Evolutionary conservation across 1,139 yeast genomes (phyloP).

Genomic region (Candida freyschussii): DNA sequence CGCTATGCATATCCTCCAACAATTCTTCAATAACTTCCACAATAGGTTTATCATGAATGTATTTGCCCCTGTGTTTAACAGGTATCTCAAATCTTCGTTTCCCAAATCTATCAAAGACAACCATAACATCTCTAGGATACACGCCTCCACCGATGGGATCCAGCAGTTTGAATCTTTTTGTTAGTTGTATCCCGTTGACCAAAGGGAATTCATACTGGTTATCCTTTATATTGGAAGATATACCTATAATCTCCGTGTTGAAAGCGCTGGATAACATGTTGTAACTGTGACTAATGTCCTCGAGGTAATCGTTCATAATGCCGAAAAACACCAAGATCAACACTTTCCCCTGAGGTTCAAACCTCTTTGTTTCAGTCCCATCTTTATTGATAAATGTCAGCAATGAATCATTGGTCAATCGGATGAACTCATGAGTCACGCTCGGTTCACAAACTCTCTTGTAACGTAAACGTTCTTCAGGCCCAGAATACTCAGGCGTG

Average conservation of each 20-base stretch:
- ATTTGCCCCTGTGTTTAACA: conserved; percentile 12
- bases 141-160: conserved; percentile 46
- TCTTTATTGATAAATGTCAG: conserved; percentile 10
- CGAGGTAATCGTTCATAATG: conserved; percentile 15
- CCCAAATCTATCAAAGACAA: conserved; percentile 30
- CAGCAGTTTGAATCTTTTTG: conserved; percentile 30
- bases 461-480: too few relatives aligned
- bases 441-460: not conserved
- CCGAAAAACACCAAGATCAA: conserved; percentile 25
- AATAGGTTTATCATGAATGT: conserved; percentile 24
- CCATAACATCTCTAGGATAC: conserved; percentile 39
- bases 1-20: conserved; percentile 15
- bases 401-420: conserved; percentile 9
- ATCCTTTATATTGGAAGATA: conserved; percentile 13
- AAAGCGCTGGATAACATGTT: conserved; percentile 5
- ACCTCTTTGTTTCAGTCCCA: conserved; percentile 3
- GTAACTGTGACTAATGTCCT: conserved; percentile 6
- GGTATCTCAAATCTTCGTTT: conserved; percentile 19
- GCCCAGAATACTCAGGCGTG: too few relatives aligned
- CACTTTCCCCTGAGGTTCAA: conserved; percentile 6
- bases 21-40: conserved; percentile 27
- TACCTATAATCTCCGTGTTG: conserved; percentile 18
- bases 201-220: conserved; percentile 20
- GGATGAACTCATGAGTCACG: conserved; percentile 14
- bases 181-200: conserved; percentile 15